Evolutionary conservation across 2,329 filamentous ascomycete genomes (phyloP), one percentile per base, ranked within the genome.

Genomic region (Fusarium palustre): DNA sequence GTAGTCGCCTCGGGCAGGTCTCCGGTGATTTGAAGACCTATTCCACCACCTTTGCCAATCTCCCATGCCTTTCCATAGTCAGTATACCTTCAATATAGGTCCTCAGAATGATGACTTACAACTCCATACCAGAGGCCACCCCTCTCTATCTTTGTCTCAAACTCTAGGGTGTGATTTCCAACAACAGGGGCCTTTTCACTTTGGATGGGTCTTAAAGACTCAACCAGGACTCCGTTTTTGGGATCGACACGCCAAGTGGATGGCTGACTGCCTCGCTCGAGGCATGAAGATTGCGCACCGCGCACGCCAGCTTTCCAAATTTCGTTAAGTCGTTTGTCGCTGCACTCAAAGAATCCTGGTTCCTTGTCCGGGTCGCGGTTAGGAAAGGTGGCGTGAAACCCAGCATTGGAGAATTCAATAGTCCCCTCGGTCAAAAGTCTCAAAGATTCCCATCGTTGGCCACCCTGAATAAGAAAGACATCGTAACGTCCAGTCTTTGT

Each of bases 81-180:
- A 53, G 49, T 22, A 7, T 15, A 4, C 13, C 8, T 1, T 7
- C 0, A 7, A 22, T 9, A 10, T 11, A 18, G 2, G 6, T 22
- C 13, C 5, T 13, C 8, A 9, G 7, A 0, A 5, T 12, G 2
- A 25, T 5, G 7, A 42, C 45, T 31, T 52, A 60, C 36, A 28
- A 59, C 38, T 36, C 41, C 57, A 25, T 56, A 59, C 54, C 54
- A 60, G 13, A 60, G 13, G 20, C 57, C 54, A 6, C 57, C 54
- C n/a, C 57, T 45, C 25, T 28, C 22, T 10, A 59, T 49, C 16
- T 41, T 34, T 12, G 57, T 20, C 18, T 59, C 57, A n/a, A 59
- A 60, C 41, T 60, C 57, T 3, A 60, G 10, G n/a, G 57, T 60
- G 22, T 60, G 46, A 20, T 59, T 52, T 1, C 34, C 43, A n/a